These are phyloP conservation scores for Dalbergia oliveri DNA, from an alignment of 306 rosid species.

Conservation along the genomic window DNA sequence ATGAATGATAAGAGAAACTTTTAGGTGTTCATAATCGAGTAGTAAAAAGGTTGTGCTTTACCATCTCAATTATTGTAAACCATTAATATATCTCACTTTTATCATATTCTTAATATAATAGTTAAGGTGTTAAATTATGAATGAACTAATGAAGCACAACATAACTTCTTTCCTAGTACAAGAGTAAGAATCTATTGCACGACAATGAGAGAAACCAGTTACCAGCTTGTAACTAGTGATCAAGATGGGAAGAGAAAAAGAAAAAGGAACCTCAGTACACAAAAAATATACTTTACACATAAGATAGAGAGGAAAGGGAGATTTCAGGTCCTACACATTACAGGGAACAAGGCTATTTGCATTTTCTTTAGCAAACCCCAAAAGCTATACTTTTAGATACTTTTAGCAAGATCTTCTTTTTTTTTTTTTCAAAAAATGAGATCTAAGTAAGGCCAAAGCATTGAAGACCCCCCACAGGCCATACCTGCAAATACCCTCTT, in stretches of 20 bases:
- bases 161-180: too few species aligned
- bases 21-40: too few species aligned
- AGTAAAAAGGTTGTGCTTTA: too few species aligned
- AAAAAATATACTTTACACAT: conserved; percentile 58
- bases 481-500: conserved; percentile 39
- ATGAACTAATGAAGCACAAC: too few species aligned
- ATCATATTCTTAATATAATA: too few species aligned
- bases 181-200: too few species aligned
- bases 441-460: conserved; percentile 43
- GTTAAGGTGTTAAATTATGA: too few species aligned
- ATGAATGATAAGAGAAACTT: conserved; percentile 24
- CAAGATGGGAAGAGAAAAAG: conserved; percentile 5
- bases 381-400: conserved; percentile 36
- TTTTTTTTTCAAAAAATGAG: too few species aligned
- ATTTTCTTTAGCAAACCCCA: conserved; percentile 48
- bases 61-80: neutral
- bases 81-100: too few species aligned
- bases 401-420: conserved; percentile 14
- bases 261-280: conserved; percentile 45
- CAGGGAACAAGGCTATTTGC: conserved; percentile 50
- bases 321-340: conserved; percentile 56
- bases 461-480: conserved; percentile 36
- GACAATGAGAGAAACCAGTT: conserved; percentile 21
- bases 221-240: conserved; percentile 15
- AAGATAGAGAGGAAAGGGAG: conserved; percentile 56